Base-by-base conservation (phyloP, 2,329 filamentous ascomycete species). In the Parastagonospora nodorum region DNA sequence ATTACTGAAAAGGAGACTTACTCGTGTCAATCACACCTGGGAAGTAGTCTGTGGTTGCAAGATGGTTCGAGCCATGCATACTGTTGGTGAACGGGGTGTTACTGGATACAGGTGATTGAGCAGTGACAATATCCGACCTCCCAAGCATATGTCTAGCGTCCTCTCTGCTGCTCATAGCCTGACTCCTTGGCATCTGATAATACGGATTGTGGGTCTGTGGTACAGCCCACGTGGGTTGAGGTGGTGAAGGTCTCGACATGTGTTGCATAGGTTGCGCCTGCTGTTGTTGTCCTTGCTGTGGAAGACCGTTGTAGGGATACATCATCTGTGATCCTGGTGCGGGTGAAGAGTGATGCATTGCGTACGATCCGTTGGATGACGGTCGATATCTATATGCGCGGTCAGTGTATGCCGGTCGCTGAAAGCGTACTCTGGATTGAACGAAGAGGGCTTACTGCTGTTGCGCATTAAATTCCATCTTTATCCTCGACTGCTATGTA, bases 391-490 rank as follows among this genome's bases (percentile, higher is more conserved):
- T 74, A 64, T 66, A 68, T 50, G 55, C 19, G 33, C 32, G 32
- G 56, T 74, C 50, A 73, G 67, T 50, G 42, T 48, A 38, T 33
- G 19, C 30, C 28, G 39, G 15, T 37, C 16, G 41, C 6, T 15
- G 33, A 15, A 43, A 39, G 37, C 31, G 29, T 28, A 29, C 36
- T 15, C 46, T 50, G 49, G 50, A 55, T 45, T 16, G 30, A 42
- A 19, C 9, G 40, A 39, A 37, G 33, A 40, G 39, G 45, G 53
- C 73, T 67, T 68, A 75, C 73, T 75, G 73, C 42, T 71, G 69
- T 58, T 68, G 51, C 57, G 72, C 68, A 74, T 75, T 74, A 67
- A 73, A 75, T 69, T 75, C 73, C 74, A 75, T 75, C 58, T 70
- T 72, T 64, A 65, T 56, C 48, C 52, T 63, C 57, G 57, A 59